phyloP scores from a whole-genome alignment of 2,329 filamentous ascomycete genomes.

The Fragosphaeria purpurea region DNA sequence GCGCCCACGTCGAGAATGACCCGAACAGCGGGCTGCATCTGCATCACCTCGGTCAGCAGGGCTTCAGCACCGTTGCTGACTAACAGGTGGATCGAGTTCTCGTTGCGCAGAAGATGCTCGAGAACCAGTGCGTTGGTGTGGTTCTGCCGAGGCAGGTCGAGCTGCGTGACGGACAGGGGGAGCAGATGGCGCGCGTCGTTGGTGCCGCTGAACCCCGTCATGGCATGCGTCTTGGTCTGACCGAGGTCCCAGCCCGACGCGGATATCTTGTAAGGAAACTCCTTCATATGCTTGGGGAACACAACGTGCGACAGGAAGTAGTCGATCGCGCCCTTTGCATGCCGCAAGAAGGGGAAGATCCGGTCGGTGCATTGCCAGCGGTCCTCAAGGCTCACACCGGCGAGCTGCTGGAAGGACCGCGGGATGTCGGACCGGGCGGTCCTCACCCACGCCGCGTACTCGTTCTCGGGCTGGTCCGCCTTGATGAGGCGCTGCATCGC shows the following conservation, averaged over 20 bases:
- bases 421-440: constrained; percentile 24
- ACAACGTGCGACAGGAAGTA: constrained; percentile 51
- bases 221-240: constrained; percentile 32
- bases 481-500: constrained; percentile 36
- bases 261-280: constrained; percentile 54
- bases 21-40: constrained; percentile 28
- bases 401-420: constrained; percentile 27
- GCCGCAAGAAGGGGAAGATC: constrained; percentile 44
- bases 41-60: constrained; percentile 35
- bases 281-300: constrained; percentile 51
- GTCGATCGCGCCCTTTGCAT: constrained; percentile 46
- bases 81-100: constrained; percentile 32
- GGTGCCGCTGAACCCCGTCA: constrained; percentile 61
- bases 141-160: constrained; percentile 41
- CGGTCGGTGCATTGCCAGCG: constrained; percentile 30
- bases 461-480: constrained; percentile 39
- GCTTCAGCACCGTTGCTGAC: constrained; percentile 21
- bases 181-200: constrained; percentile 52
- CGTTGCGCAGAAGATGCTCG: constrained; percentile 41
- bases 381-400: constrained; percentile 51
- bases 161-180: constrained; percentile 44
- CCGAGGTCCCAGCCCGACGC: constrained; percentile 60
- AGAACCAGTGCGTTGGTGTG: constrained; percentile 62
- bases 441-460: constrained; percentile 42
- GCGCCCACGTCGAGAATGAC: constrained; percentile 65